Base-by-base conservation (phyloP, 352 stramenopile species). In the Pythium dissotocum region DNA sequence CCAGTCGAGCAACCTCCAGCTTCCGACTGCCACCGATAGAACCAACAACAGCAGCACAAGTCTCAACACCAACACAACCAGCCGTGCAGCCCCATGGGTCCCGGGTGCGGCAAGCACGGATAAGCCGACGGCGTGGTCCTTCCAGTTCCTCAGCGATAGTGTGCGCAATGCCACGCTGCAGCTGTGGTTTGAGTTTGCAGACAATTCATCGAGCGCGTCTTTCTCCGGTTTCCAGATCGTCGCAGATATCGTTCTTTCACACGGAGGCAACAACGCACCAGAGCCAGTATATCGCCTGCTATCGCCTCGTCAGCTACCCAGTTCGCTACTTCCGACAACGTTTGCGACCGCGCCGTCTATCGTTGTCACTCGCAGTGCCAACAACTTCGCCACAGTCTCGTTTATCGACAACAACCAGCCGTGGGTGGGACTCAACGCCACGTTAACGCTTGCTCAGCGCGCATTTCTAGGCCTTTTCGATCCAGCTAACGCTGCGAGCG, bases 141-240 rank as follows among this genome's bases (percentile, higher is more conserved):
- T 71, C 16, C 49, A 66, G 36, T 18, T 71, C 10, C 21, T 38
- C 40, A 66, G 36, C 26, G 38, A 58, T 30, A 12, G 5, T 9
- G 55, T 32, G 35, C 14, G 55, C 55, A 30, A 62, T 10, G 52
- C 44, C 5, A 60, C 53, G 6, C 10, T 72, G 4, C 57, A 35
- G 1, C 32, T 72, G 1, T 14, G 21, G 16, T 51, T 72, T 9
- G 58, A 53, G 28, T 52, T 67, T 26, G 36, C 24, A 1, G 42
- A 51, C 24, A 33, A 14, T 14, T 18, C 30, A 10, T 38, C 14
- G 24, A 28, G 2, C 18, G 12, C 13, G 10, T 57, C 35, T 12
- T 60, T 60, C 18, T 21, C 52, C 9, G 58, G n/a, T 1, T 55
- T 67, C n/a, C 33, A 54, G 12, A 14, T 67, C 32, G 18, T 18